Conservation (phyloP, 176 grass and related monocot genomes). For the Pontederia crassipes region DNA sequence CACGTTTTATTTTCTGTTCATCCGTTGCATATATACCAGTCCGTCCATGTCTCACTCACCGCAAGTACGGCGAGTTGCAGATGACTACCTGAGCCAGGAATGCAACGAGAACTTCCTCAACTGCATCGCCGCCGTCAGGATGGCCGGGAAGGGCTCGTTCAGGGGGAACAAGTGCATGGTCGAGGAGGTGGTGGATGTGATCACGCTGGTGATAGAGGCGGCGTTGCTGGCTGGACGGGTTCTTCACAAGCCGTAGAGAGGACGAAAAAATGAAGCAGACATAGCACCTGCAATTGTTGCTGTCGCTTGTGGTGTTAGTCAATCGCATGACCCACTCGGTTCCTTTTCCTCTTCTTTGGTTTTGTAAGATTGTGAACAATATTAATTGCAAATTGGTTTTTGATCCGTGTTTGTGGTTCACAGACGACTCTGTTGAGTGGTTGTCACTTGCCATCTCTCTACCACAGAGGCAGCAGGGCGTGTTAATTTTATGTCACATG, state of each 20-base stretch:
- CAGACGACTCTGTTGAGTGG: no score
- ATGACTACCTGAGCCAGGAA: slow-evolving; percentile 75
- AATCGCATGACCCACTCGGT: no score
- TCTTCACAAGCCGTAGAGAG: slow-evolving; percentile 73
- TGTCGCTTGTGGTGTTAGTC: no score
- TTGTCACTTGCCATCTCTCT: no score
- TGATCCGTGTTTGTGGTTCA: no score
- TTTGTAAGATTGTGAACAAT: no score
- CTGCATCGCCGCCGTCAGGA: slow-evolving; percentile 51
- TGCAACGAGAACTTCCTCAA: slow-evolving; percentile 73
- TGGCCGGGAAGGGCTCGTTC: slow-evolving; percentile 35
- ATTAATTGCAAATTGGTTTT: no score
- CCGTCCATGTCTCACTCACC: not conserved
- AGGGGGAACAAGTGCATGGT: slow-evolving; percentile 76
- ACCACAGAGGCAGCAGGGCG: no score
- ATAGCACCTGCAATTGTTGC: no score
- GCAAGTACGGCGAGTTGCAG: slow-evolving; percentile 11
- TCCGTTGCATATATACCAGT: not conserved
- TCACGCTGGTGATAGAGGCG: slow-evolving; percentile 69
- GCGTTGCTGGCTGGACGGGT: slow-evolving; percentile 65
- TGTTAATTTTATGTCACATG: no score
- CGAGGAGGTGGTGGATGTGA: slow-evolving; percentile 74
- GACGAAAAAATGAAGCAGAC: not conserved
- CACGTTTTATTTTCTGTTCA: not conserved
- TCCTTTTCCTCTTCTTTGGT: no score